Percentiles rank a stretch among this genome's conserved stretches.
phyloP scores from a whole-genome alignment of 306 rosid genomes.

The Hippophae gyantsensis region DNA sequence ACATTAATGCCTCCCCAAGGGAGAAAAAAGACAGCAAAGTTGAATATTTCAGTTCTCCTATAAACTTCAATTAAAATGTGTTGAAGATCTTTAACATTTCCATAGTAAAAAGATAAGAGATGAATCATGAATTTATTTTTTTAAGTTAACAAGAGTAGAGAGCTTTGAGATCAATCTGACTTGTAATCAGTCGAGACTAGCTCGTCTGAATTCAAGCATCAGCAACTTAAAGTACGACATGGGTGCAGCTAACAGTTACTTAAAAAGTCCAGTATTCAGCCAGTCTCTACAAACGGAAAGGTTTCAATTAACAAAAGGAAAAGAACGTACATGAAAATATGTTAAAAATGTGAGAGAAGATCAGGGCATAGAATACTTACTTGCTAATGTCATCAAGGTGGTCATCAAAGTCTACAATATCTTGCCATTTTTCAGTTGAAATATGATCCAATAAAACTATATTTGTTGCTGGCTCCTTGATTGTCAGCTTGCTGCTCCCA shows the following conservation, averaged over 20 bases:
- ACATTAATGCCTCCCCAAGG: no score
- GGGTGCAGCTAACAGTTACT: conserved; percentile 30
- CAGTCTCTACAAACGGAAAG: conserved; percentile 56
- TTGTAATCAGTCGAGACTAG: background rate
- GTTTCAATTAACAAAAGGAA: background rate
- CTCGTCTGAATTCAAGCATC: conserved; percentile 19
- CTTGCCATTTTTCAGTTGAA: conserved; percentile 68
- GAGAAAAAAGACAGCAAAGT: no score
- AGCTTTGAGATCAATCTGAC: no score
- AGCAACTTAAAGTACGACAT: conserved; percentile 14
- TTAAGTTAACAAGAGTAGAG: no score
- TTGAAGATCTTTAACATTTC: no score
- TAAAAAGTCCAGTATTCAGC: conserved; percentile 86
- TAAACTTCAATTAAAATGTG: no score
- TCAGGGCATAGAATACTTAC: conserved; percentile 27
- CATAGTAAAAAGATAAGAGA: no score
- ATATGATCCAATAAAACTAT: conserved; percentile 68
- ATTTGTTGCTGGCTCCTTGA: conserved; percentile 79
- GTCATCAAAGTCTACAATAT: conserved; percentile 77
- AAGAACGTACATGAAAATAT: background rate
- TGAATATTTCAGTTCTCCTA: no score
- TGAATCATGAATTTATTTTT: no score
- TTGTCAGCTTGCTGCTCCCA: conserved; percentile 44
- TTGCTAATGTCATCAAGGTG: conserved; percentile 95
- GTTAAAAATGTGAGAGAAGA: background rate